phyloP scores from a whole-genome alignment of 2,329 filamentous ascomycete species.

The Lachnellula occidentalis region DNA sequence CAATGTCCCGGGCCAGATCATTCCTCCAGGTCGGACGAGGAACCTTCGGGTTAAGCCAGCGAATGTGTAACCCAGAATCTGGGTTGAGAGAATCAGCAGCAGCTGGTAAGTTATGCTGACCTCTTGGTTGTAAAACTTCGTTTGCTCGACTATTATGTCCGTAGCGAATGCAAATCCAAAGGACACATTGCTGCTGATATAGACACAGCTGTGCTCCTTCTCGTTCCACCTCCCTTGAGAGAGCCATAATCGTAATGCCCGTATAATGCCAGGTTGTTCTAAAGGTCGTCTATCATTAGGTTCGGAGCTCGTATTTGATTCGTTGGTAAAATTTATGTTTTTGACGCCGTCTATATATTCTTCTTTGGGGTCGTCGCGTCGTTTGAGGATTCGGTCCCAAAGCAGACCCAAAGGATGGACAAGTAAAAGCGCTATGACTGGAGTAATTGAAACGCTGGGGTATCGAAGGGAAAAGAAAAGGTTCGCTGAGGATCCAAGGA shows the following conservation, averaged over 20 bases:
- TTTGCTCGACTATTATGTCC: slow-evolving; percentile 86
- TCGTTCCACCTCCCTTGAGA: slow-evolving; percentile 80
- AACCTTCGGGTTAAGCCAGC: slow-evolving; percentile 77
- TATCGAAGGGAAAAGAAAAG: slow-evolving; percentile 87
- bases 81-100: slow-evolving; percentile 77
- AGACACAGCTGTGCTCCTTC: slow-evolving; percentile 84
- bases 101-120: slow-evolving; percentile 73
- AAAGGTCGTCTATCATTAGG: slow-evolving; percentile 1
- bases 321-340: slow-evolving; percentile 17
- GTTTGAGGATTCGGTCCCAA: slow-evolving; percentile 70
- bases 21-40: slow-evolving; percentile 76
- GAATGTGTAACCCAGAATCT: slow-evolving; percentile 81
- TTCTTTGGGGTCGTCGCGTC: slow-evolving; percentile 47
- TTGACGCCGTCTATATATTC: slow-evolving; percentile 49
- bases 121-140: slow-evolving; percentile 81
- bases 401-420: slow-evolving; percentile 77
- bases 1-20: slow-evolving; percentile 87
- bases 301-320: slow-evolving; percentile 26
- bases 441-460: slow-evolving; percentile 83
- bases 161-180: slow-evolving; percentile 88
- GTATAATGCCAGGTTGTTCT: slow-evolving; percentile 16
- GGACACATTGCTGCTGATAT: slow-evolving; percentile 84
- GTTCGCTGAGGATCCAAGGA: slow-evolving; percentile 78
- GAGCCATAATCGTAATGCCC: slow-evolving; percentile 62
- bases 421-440: slow-evolving; percentile 79